These are phyloP conservation scores for Komagataella pastoris DNA, from an alignment of 805 yeast species.

Conservation along the genomic window DNA sequence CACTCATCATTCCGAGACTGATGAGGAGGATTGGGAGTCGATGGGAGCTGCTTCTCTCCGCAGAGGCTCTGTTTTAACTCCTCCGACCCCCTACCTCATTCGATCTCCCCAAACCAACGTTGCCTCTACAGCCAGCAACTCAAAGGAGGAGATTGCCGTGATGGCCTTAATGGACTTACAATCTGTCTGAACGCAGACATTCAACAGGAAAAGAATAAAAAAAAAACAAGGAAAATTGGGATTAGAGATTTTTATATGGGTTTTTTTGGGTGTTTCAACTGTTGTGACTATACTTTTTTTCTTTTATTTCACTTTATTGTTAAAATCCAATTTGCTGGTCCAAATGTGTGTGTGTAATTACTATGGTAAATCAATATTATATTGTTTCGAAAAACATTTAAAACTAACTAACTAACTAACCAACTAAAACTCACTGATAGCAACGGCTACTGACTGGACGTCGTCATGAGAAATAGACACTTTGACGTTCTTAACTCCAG, in stretches of 20 bases:
- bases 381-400: not conserved
- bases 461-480: conserved; percentile 96
- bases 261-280: not conserved
- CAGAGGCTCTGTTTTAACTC: conserved; percentile 9
- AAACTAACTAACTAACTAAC: not conserved
- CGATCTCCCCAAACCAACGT: conserved; percentile 1
- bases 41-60: conserved; percentile 65
- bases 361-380: not conserved
- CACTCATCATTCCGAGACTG: conserved; percentile 54
- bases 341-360: not conserved
- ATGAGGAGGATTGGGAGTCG: conserved; percentile 94
- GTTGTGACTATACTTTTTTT: not conserved
- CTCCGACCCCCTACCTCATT: conserved; percentile 8
- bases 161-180: conserved; percentile 20
- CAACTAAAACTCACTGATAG: conserved; percentile 45
- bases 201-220: not conserved
- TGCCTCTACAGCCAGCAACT: not conserved
- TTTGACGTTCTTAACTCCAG: conserved; percentile 58
- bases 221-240: not conserved
- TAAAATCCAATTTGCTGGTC: not conserved
- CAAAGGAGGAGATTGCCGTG: conserved; percentile 21
- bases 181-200: conserved; percentile 8
- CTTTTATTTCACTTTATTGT: not conserved
- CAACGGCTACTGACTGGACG: conserved; percentile 95
- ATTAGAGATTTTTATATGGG: not conserved